Conservation (phyloP, 352 stramenopile species). For the Globisporangium viniferum region DNA sequence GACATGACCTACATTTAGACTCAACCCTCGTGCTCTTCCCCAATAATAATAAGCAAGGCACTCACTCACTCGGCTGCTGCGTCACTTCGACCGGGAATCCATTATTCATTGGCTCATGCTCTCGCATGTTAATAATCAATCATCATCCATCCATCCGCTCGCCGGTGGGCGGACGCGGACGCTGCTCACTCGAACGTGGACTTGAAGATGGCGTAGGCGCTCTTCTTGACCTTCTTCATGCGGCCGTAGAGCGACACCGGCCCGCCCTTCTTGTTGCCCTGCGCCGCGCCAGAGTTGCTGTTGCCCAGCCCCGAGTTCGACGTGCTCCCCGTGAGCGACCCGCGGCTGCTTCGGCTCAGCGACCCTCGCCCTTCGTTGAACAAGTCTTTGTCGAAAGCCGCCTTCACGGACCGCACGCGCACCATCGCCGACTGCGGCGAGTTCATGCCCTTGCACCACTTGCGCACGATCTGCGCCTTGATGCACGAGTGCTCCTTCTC, state of each 20-base stretch:
- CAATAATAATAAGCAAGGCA: not conserved
- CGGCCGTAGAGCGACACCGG: slow-evolving; percentile 63
- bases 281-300: slow-evolving; percentile 13
- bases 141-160: not conserved
- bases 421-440: slow-evolving; percentile 77
- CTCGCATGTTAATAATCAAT: not conserved
- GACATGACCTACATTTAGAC: not conserved
- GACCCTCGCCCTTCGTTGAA: slow-evolving; percentile 14
- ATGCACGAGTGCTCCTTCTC: slow-evolving; percentile 86
- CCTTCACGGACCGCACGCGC: slow-evolving; percentile 63
- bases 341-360: slow-evolving; percentile 20
- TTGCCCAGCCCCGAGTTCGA: slow-evolving; percentile 20
- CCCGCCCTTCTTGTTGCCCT: slow-evolving; percentile 24
- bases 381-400: slow-evolving; percentile 28
- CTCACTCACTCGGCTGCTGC: too few species aligned
- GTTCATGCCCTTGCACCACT: slow-evolving; percentile 80
- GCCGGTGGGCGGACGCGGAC: too few species aligned
- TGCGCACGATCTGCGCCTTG: slow-evolving; percentile 75
- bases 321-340: slow-evolving; percentile 23
- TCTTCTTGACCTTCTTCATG: slow-evolving; percentile 85
- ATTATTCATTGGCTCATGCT: not conserved
- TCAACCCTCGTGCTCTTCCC: not conserved
- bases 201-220: slow-evolving; percentile 78
- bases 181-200: slow-evolving; percentile 69
- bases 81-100: not conserved